Conservation (phyloP, 2,329 filamentous ascomycete genomes). For the Colletotrichum sp. region DNA sequence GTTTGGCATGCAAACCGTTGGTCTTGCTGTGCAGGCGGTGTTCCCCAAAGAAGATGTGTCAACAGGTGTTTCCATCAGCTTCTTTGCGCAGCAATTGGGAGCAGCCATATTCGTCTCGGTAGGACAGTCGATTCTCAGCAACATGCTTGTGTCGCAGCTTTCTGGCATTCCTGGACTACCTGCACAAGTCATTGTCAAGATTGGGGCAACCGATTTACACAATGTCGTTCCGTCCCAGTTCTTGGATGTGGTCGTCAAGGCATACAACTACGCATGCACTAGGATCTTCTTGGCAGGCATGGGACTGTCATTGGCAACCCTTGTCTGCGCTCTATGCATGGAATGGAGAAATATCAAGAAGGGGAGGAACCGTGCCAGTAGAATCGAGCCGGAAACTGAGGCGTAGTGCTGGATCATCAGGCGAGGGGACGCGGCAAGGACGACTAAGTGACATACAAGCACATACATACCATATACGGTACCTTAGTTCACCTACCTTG, state of each 20-base stretch:
- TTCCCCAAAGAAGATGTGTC: constrained; percentile 57
- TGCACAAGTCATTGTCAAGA: constrained; percentile 45
- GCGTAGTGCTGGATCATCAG: neutral
- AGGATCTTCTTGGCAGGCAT: constrained; percentile 68
- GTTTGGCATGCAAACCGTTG: constrained; percentile 61
- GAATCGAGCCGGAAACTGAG: neutral
- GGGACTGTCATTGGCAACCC: constrained; percentile 58
- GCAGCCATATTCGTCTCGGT: constrained; percentile 64
- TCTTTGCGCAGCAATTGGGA: constrained; percentile 65
- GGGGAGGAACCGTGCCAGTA: constrained; percentile 1
- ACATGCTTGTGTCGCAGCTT: constrained; percentile 45
- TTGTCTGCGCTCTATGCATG: constrained; percentile 63
- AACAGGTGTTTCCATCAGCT: constrained; percentile 59
- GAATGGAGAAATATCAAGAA: constrained; percentile 75
- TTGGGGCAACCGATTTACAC: constrained; percentile 66
- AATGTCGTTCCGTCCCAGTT: constrained; percentile 53
- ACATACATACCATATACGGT: neutral
- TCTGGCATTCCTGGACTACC: constrained; percentile 47
- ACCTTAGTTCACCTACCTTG: neutral
- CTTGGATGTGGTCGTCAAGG: constrained; percentile 58
- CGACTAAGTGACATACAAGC: neutral
- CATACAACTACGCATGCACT: constrained; percentile 70
- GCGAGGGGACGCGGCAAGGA: neutral
- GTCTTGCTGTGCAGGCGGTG: constrained; percentile 62
- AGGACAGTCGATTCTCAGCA: constrained; percentile 59